Base-by-base conservation (phyloP, 2,329 filamentous ascomycete genomes). In the Fusarium circinatum region DNA sequence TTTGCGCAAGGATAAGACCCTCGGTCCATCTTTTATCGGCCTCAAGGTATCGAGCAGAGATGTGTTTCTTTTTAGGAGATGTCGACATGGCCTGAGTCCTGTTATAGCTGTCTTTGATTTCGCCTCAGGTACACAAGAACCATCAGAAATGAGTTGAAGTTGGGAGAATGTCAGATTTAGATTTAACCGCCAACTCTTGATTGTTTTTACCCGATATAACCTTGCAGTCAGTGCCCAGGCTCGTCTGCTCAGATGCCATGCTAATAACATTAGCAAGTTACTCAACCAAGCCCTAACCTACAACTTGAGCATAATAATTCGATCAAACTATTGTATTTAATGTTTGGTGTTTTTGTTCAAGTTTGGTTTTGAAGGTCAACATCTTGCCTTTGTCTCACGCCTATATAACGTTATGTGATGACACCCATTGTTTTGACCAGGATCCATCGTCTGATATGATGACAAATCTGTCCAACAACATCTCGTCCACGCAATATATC, bases 11-110 rank as follows among this genome's bases (percentile, higher is more conserved):
- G 5, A 66, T 51, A 0, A 67, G 15, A 20, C 44, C 44, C 5
- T 66, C 18, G 6, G 52, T 44, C 64, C 62, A 59, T 59, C 30
- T 24, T 30, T 51, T 67, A 8, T 67, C 64, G 1, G 38, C 51
- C 7, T 66, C 39, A 0, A 67, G 39, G 3, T 26, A 36, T 7
- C 44, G 62, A 3, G 51, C n/a, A 17, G 58, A 55, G 13, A 28
- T 26, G 7, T 36, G 11, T 8, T 44, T 55, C 15, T 24, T 39
- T 8, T 41, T n/a, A 6, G 14, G 11, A 18, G 48, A 42, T n/a
- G 48, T n/a, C 26, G 36, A 11, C 58, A 61, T 61, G 13, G 1
- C 4, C 41, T 54, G 7, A 7, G 10, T 28, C 8, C 6, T 14
- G 2, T 15, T 45, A 0, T 34, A 10, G 5, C 15, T 9, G 28